These are phyloP conservation scores for Lentinus polychrous DNA, from an alignment of 1,284 basidiomycete species.

Conservation along the genomic window DNA sequence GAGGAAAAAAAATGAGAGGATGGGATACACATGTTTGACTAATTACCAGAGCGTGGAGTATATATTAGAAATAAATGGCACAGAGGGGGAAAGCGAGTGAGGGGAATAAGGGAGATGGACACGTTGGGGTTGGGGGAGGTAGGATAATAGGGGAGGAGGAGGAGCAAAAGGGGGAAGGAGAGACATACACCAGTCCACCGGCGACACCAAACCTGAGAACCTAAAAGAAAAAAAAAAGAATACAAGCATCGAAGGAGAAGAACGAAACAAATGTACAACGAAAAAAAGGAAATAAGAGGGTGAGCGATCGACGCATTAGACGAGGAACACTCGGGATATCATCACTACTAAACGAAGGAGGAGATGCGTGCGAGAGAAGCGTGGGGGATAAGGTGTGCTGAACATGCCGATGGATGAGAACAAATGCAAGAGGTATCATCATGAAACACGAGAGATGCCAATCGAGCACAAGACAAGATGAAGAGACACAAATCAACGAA, in stretches of 20 bases:
- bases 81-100: background rate
- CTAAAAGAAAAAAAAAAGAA: too few species aligned
- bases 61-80: slow-evolving; percentile 3
- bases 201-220: background rate
- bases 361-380: background rate
- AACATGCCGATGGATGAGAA: background rate
- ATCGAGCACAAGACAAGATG: too few species aligned
- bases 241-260: background rate
- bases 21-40: background rate
- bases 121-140: background rate
- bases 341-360: background rate
- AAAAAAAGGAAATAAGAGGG: background rate
- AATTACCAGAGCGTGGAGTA: slow-evolving; percentile 3
- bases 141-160: background rate
- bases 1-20: background rate
- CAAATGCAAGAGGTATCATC: background rate
- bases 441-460: background rate
- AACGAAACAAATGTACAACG: too few species aligned
- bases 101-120: background rate
- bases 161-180: background rate
- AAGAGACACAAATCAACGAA: too few species aligned
- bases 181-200: background rate
- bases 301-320: background rate
- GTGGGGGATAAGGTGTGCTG: background rate
- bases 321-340: background rate